phyloP scores from a whole-genome alignment of 306 rosid species.

The Corylus avellana region DNA sequence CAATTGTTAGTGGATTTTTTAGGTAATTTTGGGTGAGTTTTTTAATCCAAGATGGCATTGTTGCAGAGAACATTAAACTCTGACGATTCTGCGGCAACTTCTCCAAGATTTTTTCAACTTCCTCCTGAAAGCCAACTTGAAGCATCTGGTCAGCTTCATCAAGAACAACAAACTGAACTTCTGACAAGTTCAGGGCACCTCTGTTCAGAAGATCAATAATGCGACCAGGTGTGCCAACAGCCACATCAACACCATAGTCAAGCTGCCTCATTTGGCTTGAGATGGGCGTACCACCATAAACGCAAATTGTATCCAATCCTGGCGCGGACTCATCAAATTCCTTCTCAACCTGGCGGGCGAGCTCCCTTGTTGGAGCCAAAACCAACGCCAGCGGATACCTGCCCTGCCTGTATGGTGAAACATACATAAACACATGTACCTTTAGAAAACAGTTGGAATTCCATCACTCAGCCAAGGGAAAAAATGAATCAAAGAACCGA shows the following conservation, averaged over 20 bases:
- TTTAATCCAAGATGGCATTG: conserved; percentile 92
- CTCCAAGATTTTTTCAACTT: conserved; percentile 85
- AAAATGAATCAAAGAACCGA: conserved; percentile 25
- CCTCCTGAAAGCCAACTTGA: conserved; percentile 97
- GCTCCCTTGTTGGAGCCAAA: conserved; percentile 97
- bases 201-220: conserved; percentile 89
- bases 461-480: neutral
- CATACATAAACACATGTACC: neutral
- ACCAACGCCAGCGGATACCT: conserved; percentile 87
- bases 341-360: conserved; percentile 84
- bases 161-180: conserved; percentile 79
- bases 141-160: conserved; percentile 99
- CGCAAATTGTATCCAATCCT: conserved; percentile 83
- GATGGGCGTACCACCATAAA: conserved; percentile 94
- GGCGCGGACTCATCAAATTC: conserved; percentile 84
- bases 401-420: conserved; percentile 57
- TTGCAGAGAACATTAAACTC: conserved; percentile 95
- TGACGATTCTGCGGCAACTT: conserved; percentile 76
- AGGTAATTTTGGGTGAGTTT: conserved; percentile 79
- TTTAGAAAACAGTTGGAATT: conserved; percentile 10
- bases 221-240: conserved; percentile 96
- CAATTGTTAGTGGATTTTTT: conserved; percentile 63
- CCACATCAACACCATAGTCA: conserved; percentile 90
- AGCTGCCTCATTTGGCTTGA: conserved; percentile 85
- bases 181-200: conserved; percentile 78